phyloP scores from a whole-genome alignment of 805 yeast genomes.

The Candida orba region DNA sequence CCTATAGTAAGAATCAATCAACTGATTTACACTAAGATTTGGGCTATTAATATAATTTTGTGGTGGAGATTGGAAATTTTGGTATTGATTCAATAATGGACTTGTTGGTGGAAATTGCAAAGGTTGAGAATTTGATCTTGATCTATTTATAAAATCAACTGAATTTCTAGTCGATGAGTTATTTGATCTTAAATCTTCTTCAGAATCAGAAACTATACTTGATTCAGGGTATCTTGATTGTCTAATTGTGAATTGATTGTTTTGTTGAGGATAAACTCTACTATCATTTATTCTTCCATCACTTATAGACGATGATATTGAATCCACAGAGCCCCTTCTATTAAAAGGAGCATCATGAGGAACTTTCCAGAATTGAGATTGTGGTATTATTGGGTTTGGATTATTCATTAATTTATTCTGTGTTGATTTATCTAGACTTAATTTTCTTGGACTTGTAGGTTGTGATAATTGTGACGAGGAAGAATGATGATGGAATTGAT shows the following conservation, averaged over 20 bases:
- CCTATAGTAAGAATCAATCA: slow-evolving; percentile 40
- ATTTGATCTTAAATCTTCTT: slow-evolving; percentile 17
- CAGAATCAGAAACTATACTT: slow-evolving; percentile 22
- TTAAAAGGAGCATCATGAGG: slow-evolving; percentile 23
- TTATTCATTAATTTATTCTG: neutral
- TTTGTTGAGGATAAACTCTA: slow-evolving; percentile 6
- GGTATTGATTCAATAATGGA: slow-evolving; percentile 11
- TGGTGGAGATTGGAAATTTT: slow-evolving; percentile 2
- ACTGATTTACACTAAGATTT: slow-evolving; percentile 20
- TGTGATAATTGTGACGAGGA: slow-evolving; percentile 1
- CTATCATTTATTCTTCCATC: slow-evolving; percentile 16
- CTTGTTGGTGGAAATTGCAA: slow-evolving; percentile 1
- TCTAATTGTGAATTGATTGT: slow-evolving; percentile 4
- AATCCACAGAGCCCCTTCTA: slow-evolving; percentile 23
- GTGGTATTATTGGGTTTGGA: slow-evolving; percentile 12
- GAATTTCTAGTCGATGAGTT: slow-evolving; percentile 18
- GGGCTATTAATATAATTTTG: neutral
- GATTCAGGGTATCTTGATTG: slow-evolving; percentile 15
- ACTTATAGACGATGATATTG: slow-evolving; percentile 16
- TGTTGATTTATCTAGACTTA: neutral
- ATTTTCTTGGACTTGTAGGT: slow-evolving; percentile 6
- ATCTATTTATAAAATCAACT: slow-evolving; percentile 12
- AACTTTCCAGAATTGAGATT: slow-evolving; percentile 24
- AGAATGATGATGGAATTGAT: slow-evolving; percentile 7
- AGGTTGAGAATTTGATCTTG: slow-evolving; percentile 17